A percentile compares a stretch with the other conserved stretches of the same genome.
These are phyloP conservation scores for Lecanicillium sp. DNA, from an alignment of 2,329 filamentous ascomycete species.

Conservation along the genomic window DNA sequence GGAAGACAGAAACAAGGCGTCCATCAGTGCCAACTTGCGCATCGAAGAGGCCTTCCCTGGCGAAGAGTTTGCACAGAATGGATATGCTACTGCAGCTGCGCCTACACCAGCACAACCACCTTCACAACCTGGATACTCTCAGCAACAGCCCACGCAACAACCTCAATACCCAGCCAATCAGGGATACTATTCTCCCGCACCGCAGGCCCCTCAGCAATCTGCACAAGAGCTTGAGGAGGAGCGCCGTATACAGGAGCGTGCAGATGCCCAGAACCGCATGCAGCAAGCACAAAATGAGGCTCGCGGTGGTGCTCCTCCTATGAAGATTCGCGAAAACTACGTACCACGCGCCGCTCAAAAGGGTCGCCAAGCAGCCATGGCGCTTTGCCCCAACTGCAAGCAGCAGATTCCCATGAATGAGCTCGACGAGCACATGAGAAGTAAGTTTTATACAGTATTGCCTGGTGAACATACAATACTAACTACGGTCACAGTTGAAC, in stretches of 20 bases:
- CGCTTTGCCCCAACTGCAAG: conserved; percentile 86
- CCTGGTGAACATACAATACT: conserved; percentile 16
- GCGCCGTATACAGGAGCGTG: conserved; percentile 53
- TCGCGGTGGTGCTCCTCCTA: conserved; percentile 56
- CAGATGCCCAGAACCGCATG: conserved; percentile 52
- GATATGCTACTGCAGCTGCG: conserved; percentile 25
- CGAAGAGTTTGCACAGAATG: conserved; percentile 52
- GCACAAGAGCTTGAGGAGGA: conserved; percentile 55
- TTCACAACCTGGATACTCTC: conserved; percentile 34
- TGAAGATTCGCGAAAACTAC: conserved; percentile 92
- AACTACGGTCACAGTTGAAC: conserved; percentile 59
- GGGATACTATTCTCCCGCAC: conserved; percentile 28
- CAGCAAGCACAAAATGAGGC: conserved; percentile 75
- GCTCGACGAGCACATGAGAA: conserved; percentile 86
- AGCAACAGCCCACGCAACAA: conserved; percentile 22
- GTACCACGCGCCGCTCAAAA: conserved; percentile 74
- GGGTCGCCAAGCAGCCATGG: conserved; percentile 62
- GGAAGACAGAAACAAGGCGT: conserved; percentile 89
- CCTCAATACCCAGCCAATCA: conserved; percentile 23
- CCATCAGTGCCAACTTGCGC: conserved; percentile 70
- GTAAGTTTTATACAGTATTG: conserved; percentile 31
- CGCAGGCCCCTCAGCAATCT: conserved; percentile 23
- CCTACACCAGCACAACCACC: conserved; percentile 29
- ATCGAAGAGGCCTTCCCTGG: conserved; percentile 95
- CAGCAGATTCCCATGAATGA: conserved; percentile 82